Percentiles rank a stretch among this genome's conserved stretches.
Evolutionary conservation across 2,329 filamentous ascomycete species (phyloP).

Genomic region (Fusarium transvaalense): DNA sequence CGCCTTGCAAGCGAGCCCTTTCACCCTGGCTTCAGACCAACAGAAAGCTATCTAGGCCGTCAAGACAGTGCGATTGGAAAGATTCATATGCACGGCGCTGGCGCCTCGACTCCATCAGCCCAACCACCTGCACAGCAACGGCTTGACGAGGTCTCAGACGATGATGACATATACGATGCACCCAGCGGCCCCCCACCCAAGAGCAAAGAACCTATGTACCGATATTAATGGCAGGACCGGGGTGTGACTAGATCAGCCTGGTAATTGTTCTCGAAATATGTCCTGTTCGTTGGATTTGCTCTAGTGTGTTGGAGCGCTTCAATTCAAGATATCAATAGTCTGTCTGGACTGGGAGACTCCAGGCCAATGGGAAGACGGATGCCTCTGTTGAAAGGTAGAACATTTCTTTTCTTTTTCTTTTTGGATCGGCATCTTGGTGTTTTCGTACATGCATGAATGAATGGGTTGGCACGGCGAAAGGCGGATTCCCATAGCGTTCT

Average conservation of each 20-base stretch:
- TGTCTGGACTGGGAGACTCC: background rate
- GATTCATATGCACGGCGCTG: constrained; percentile 58
- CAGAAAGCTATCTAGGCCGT: constrained; percentile 48
- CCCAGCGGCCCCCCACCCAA: constrained; percentile 50
- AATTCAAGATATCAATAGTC: constrained; percentile 2
- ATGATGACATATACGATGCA: constrained; percentile 57
- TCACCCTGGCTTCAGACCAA: constrained; percentile 53
- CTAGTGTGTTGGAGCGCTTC: constrained; percentile 5
- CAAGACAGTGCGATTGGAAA: constrained; percentile 59
- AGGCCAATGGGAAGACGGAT: constrained; percentile 2
- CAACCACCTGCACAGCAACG: constrained; percentile 35
- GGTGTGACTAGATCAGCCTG: background rate
- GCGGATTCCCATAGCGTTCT: constrained; percentile 45
- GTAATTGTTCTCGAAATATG: background rate
- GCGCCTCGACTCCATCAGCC: constrained; percentile 33
- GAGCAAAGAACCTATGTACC: constrained; percentile 55
- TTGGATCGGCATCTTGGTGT: constrained; percentile 28
- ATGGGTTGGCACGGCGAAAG: constrained; percentile 45
- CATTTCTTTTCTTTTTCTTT: constrained; percentile 8
- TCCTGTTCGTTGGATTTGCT: background rate
- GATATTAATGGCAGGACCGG: constrained; percentile 46
- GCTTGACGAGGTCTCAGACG: constrained; percentile 50
- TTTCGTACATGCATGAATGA: constrained; percentile 41
- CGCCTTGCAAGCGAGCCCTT: constrained; percentile 55
- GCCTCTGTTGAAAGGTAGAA: constrained; percentile 20